phyloP scores from a whole-genome alignment of 1,139 yeast species.

The Debaryomyces nepalensis region DNA sequence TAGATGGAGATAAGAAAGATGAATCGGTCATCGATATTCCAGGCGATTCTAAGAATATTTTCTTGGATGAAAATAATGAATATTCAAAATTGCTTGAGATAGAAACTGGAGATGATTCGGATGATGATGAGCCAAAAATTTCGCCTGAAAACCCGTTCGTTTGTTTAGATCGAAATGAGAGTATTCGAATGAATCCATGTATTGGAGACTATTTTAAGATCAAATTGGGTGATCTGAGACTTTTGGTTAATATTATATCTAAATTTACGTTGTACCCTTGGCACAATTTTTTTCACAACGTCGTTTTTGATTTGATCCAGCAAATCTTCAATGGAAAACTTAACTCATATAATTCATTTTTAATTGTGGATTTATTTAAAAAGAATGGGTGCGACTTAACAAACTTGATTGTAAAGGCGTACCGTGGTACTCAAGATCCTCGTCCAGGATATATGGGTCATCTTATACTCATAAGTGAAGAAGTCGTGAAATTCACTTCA shows the following conservation, averaged over 20 bases:
- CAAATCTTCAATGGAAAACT: conserved; percentile 54
- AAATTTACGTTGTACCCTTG: conserved; percentile 49
- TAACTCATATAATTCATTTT: conserved; percentile 52
- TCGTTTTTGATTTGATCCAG: conserved; percentile 53
- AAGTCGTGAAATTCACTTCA: conserved; percentile 53
- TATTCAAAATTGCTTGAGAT: conserved; percentile 22
- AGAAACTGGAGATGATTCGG: conserved; percentile 40
- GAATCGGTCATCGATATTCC: conserved; percentile 1
- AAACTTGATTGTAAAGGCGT: conserved; percentile 37
- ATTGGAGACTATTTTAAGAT: conserved; percentile 52
- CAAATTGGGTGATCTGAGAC: conserved; percentile 45
- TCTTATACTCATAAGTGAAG: conserved; percentile 51
- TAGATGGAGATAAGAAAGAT: conserved; percentile 13
- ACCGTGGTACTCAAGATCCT: conserved; percentile 29
- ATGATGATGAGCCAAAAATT: conserved; percentile 52
- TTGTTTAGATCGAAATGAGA: conserved; percentile 38
- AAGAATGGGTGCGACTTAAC: conserved; percentile 38
- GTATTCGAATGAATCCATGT: conserved; percentile 41
- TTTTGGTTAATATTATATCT: conserved; percentile 38
- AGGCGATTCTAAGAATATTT: conserved; percentile 2
- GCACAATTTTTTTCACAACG: conserved; percentile 56
- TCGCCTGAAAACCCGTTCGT: conserved; percentile 55
- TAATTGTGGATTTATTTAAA: conserved; percentile 48
- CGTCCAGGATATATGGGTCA: conserved; percentile 57
- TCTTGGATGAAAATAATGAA: conserved; percentile 1